A percentile compares a stretch with the other conserved stretches of the same genome.
phyloP scores from a whole-genome alignment of 768 basidiomycete species.

The Collybia sp. region DNA sequence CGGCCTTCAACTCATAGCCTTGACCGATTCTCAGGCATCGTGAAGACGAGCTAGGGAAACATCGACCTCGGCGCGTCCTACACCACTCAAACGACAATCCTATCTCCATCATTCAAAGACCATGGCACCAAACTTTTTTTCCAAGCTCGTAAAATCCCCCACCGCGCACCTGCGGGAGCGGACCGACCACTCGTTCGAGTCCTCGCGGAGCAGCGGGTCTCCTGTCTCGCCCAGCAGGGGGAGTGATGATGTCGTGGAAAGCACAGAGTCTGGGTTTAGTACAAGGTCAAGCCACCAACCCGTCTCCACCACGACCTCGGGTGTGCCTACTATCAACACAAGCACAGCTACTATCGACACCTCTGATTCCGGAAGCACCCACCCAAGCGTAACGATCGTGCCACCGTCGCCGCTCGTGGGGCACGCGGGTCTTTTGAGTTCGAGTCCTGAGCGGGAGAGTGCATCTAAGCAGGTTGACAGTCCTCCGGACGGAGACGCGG shows the following conservation, averaged over 20 bases:
- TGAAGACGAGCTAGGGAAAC: no score
- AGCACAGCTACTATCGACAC: constrained; percentile 16
- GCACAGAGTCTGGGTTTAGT: constrained; percentile 8
- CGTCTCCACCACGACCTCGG: constrained; percentile 5
- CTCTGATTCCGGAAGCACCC: constrained; percentile 25
- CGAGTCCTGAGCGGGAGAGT: constrained; percentile 19
- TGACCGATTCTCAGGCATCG: no score
- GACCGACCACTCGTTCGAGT: constrained; percentile 21
- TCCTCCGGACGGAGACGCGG: constrained; percentile 8
- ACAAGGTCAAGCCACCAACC: not conserved
- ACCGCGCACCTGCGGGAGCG: constrained; percentile 22
- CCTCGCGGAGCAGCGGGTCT: constrained; percentile 9
- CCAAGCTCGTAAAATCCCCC: constrained; percentile 31
- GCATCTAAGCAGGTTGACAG: constrained; percentile 12
- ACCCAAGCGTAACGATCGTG: constrained; percentile 39
- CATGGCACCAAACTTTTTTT: constrained; percentile 35
- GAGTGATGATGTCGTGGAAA: constrained; percentile 7
- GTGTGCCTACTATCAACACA: constrained; percentile 3
- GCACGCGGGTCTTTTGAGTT: constrained; percentile 17
- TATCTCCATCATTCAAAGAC: not conserved
- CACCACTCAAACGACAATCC: no score
- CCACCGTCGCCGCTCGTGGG: constrained; percentile 37
- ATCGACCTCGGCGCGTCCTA: no score
- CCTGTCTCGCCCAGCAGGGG: not conserved
- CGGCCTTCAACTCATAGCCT: no score